Percentiles rank a stretch among this genome's conserved stretches.
Evolutionary conservation across 768 basidiomycete species (phyloP).

Genomic region (Neoboletus subvelutipes): DNA sequence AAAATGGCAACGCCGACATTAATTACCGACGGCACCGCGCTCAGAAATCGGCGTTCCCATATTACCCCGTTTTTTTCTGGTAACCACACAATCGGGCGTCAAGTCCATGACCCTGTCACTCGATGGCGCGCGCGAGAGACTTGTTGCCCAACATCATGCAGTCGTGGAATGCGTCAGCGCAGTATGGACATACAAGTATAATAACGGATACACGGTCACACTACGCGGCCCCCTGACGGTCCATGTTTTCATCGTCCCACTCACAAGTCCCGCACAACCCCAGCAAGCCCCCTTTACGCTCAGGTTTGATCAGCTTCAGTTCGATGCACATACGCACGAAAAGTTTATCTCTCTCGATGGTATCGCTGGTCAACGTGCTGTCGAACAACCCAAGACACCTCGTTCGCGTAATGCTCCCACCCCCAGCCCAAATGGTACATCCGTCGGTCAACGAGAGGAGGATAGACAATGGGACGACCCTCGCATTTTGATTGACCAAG

Average conservation of each 20-base stretch:
- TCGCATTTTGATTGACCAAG: constrained; percentile 55
- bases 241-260: constrained; percentile 47
- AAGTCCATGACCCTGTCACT: constrained; percentile 79
- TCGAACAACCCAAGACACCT: constrained; percentile 43
- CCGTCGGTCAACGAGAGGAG: constrained; percentile 40
- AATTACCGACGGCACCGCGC: constrained; percentile 12
- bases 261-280: constrained; percentile 13
- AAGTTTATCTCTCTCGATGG: constrained; percentile 70
- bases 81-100: constrained; percentile 82
- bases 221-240: constrained; percentile 73
- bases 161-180: constrained; percentile 72
- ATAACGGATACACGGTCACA: constrained; percentile 75
- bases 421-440: constrained; percentile 33
- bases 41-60: constrained; percentile 79
- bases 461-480: constrained; percentile 70
- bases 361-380: constrained; percentile 50
- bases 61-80: constrained; percentile 80
- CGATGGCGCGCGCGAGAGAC: constrained; percentile 73
- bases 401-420: constrained; percentile 33
- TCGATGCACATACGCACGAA: constrained; percentile 71
- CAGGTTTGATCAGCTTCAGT: constrained; percentile 72
- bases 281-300: constrained; percentile 36
- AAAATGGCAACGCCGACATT: constrained; percentile 3
- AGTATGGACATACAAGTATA: constrained; percentile 80
- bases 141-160: constrained; percentile 43